Evolutionary conservation across 352 stramenopile species (phyloP).

Genomic region (Pythium pyrilobum): DNA sequence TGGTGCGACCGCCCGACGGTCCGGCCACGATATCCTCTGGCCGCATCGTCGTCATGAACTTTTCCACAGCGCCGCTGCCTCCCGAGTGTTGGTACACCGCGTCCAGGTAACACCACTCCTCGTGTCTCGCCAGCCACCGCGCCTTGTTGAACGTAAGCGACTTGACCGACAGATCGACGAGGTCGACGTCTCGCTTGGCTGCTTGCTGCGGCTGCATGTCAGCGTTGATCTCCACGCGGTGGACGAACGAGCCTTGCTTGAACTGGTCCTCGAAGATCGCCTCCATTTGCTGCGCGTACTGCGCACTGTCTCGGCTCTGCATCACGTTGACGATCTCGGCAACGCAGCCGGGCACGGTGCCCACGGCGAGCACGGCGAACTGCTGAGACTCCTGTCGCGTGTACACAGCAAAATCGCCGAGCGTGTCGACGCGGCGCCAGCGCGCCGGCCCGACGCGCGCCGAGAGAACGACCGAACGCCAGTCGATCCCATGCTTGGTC

Average conservation of each 20-base stretch:
- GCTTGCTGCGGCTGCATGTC: not conserved
- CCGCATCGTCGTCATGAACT: slow-evolving; percentile 10
- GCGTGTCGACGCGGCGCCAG: not conserved
- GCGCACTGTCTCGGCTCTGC: slow-evolving; percentile 3
- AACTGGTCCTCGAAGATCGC: slow-evolving; percentile 13
- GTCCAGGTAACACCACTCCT: slow-evolving; percentile 22
- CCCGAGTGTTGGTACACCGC: slow-evolving; percentile 5
- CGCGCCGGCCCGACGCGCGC: slow-evolving; percentile 3
- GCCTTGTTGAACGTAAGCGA: slow-evolving; percentile 11
- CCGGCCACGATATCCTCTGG: not conserved
- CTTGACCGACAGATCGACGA: slow-evolving; percentile 15
- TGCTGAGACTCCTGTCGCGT: slow-evolving; percentile 4
- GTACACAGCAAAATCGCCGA: slow-evolving; percentile 7
- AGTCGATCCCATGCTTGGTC: not conserved
- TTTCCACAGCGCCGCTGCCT: not conserved
- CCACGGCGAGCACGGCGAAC: slow-evolving; percentile 10
- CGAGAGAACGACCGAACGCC: slow-evolving; percentile 3
- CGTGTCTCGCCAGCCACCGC: not conserved
- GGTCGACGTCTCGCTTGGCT: not conserved
- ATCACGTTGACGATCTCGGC: slow-evolving; percentile 17
- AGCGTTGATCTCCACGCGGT: not conserved
- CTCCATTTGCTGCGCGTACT: slow-evolving; percentile 16
- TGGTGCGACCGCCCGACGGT: not conserved
- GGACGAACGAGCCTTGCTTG: slow-evolving; percentile 10
- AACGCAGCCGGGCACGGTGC: slow-evolving; percentile 1